Evolutionary conservation across 306 rosid species (phyloP).

Genomic region (Comarum palustre): DNA sequence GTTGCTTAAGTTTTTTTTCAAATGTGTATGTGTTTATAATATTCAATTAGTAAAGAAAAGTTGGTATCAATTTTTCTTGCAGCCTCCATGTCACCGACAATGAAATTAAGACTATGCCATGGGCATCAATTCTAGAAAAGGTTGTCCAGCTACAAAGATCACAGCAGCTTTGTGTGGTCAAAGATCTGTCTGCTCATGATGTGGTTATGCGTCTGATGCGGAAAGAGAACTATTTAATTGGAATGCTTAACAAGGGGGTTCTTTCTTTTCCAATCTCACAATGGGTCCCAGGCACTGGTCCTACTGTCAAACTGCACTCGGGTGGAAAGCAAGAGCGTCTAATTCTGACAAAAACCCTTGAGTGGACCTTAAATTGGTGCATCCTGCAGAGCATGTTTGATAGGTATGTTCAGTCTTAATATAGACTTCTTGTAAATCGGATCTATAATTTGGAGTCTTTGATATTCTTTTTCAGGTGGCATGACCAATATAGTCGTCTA

Average conservation of each 20-base stretch:
- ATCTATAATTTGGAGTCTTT: slow-evolving; percentile 1
- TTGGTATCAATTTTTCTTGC: slow-evolving; percentile 32
- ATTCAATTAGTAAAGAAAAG: slow-evolving; percentile 15
- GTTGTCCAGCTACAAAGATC: slow-evolving; percentile 71
- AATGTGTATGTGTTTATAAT: neutral
- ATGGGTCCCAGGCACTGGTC: slow-evolving; percentile 92
- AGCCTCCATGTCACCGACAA: slow-evolving; percentile 80
- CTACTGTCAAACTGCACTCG: slow-evolving; percentile 48
- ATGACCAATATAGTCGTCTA: neutral
- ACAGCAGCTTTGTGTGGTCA: slow-evolving; percentile 73
- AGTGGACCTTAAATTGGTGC: slow-evolving; percentile 98
- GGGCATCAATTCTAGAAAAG: slow-evolving; percentile 86
- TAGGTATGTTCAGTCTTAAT: slow-evolving; percentile 49
- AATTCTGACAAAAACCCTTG: slow-evolving; percentile 81
- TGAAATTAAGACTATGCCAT: slow-evolving; percentile 90
- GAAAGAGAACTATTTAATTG: slow-evolving; percentile 90
- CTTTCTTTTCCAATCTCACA: slow-evolving; percentile 86
- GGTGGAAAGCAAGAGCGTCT: slow-evolving; percentile 49
- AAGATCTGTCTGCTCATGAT: slow-evolving; percentile 89
- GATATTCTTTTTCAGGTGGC: neutral
- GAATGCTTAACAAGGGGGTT: slow-evolving; percentile 91
- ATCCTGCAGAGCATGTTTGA: slow-evolving; percentile 97
- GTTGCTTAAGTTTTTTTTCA: slow-evolving; percentile 9
- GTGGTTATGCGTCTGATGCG: slow-evolving; percentile 93
- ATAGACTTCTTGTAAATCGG: neutral